These are phyloP conservation scores for Tephrocybe sp. DNA, from an alignment of 768 basidiomycete genomes.

Conservation along the genomic window DNA sequence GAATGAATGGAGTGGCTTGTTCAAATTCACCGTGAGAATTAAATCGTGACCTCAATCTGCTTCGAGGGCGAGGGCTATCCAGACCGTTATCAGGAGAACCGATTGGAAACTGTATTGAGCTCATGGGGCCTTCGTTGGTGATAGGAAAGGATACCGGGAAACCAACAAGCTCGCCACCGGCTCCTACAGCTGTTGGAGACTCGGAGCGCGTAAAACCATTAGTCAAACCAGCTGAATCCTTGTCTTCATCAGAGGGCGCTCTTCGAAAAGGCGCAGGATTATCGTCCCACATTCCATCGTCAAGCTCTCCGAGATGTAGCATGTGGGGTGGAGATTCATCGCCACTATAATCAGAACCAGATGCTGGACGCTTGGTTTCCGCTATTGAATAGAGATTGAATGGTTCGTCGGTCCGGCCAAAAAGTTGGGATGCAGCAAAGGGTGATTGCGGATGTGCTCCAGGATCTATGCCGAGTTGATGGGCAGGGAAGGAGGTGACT, in stretches of 20 bases:
- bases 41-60: slow-evolving; percentile 58
- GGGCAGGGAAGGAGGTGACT: slow-evolving; percentile 69
- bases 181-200: slow-evolving; percentile 40
- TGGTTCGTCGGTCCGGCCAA: slow-evolving; percentile 74
- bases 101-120: slow-evolving; percentile 80
- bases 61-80: slow-evolving; percentile 56
- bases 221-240: slow-evolving; percentile 47
- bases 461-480: slow-evolving; percentile 63
- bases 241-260: slow-evolving; percentile 75
- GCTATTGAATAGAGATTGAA: slow-evolving; percentile 84
- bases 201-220: slow-evolving; percentile 44
- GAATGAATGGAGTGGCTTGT: slow-evolving; percentile 72
- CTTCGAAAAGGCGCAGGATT: slow-evolving; percentile 77
- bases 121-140: slow-evolving; percentile 50
- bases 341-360: slow-evolving; percentile 55
- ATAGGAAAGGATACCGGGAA: slow-evolving; percentile 58
- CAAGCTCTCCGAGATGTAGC: slow-evolving; percentile 40
- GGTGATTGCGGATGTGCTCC: slow-evolving; percentile 74
- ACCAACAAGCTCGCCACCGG: slow-evolving; percentile 56
- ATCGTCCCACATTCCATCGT: slow-evolving; percentile 51
- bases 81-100: slow-evolving; percentile 71
- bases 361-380: slow-evolving; percentile 59
- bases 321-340: slow-evolving; percentile 52
- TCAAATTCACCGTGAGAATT: slow-evolving; percentile 77
- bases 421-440: slow-evolving; percentile 84